Percentiles rank a stretch among this genome's conserved stretches.
Evolutionary conservation across 2,329 filamentous ascomycete genomes (phyloP).

Genomic region (Alternaria atra): DNA sequence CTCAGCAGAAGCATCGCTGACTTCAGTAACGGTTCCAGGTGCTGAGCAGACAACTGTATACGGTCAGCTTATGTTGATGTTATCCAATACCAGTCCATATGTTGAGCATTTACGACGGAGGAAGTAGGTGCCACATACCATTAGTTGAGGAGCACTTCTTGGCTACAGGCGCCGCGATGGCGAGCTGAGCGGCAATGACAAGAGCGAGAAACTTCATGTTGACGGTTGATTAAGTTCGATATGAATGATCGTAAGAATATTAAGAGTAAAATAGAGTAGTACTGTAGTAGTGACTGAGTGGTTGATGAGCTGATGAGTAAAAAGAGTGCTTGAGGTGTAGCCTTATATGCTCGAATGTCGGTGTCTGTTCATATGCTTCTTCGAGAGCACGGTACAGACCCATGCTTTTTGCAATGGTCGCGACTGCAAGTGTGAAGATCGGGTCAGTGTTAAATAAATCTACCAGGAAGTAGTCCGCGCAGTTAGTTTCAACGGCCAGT

Average conservation of each 20-base stretch:
- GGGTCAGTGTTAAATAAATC: background rate
- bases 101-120: background rate
- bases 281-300: constrained; percentile 1
- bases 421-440: background rate
- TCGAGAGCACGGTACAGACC: background rate
- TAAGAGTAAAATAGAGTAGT: background rate
- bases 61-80: background rate
- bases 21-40: too few relatives aligned
- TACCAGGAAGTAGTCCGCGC: background rate
- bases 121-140: background rate
- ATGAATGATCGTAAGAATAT: constrained; percentile 4
- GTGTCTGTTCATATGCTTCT: constrained; percentile 1
- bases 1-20: background rate
- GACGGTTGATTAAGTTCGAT: background rate
- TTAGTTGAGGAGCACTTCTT: background rate
- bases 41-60: background rate
- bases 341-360: background rate
- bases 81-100: too few relatives aligned
- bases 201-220: constrained; percentile 5
- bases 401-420: background rate
- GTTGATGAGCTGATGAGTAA: background rate
- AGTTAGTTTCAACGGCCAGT: background rate
- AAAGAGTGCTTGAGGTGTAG: background rate
- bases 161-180: background rate
- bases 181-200: background rate